Evolutionary conservation across 345 rosid species (phyloP).

Genomic region (Eucalyptus tenuipes): DNA sequence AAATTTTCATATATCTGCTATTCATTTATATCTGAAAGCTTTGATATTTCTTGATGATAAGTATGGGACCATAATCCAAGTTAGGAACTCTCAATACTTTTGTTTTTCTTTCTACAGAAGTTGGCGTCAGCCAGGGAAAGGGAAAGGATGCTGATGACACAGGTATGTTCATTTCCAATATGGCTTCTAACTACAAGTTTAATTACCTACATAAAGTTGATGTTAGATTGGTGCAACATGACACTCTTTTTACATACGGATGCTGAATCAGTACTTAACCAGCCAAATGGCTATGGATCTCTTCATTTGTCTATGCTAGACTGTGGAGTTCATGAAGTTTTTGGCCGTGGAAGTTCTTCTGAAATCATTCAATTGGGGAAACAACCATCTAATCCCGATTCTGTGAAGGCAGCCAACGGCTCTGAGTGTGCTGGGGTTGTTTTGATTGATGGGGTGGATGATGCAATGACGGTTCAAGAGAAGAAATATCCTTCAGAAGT

Average conservation of each 20-base stretch:
- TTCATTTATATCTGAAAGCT: not conserved
- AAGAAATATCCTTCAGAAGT: conserved; percentile 16
- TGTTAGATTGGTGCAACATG: not conserved
- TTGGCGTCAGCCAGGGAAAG: conserved; percentile 5
- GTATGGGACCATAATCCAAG: not conserved
- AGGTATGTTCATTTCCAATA: conserved; percentile 15
- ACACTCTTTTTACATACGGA: not conserved
- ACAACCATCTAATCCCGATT: not conserved
- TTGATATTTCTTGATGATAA: not conserved
- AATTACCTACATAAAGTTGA: not conserved
- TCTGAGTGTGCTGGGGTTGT: conserved; percentile 6
- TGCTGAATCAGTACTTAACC: conserved; percentile 15
- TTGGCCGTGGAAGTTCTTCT: conserved; percentile 1
- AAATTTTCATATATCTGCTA: not conserved
- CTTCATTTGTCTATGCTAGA: conserved; percentile 1
- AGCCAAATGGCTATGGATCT: conserved; percentile 7
- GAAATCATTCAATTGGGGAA: conserved; percentile 2
- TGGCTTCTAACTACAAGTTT: not conserved
- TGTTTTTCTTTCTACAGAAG: not conserved
- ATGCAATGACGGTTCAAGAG: conserved; percentile 7
- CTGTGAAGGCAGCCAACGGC: conserved; percentile 1
- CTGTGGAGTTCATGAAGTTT: conserved; percentile 5
- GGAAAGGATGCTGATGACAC: conserved; percentile 8
- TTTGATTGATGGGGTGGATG: conserved; percentile 14
- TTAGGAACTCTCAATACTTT: not conserved